phyloP scores from a whole-genome alignment of 139 green algal species.

The Chlorella sp. region DNA sequence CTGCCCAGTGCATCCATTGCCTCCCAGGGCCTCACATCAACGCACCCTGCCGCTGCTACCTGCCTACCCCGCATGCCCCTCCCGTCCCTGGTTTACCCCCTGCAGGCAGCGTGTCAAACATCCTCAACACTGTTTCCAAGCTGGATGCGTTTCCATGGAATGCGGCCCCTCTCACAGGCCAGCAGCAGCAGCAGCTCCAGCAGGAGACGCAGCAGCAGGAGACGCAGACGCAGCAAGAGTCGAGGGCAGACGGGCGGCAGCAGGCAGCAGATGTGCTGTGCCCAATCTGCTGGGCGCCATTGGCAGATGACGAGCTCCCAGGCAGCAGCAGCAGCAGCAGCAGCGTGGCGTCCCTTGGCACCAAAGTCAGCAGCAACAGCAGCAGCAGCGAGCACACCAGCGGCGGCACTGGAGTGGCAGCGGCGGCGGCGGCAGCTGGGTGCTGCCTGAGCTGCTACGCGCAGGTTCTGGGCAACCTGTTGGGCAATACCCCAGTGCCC shows the following conservation, averaged over 20 bases:
- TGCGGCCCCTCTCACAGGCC: background rate
- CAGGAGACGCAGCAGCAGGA: slow-evolving; percentile 1
- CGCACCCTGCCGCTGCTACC: background rate
- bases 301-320: slow-evolving; percentile 38
- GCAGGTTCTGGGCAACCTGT: slow-evolving; percentile 11
- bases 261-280: slow-evolving; percentile 6
- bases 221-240: slow-evolving; percentile 8
- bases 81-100: background rate
- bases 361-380: background rate
- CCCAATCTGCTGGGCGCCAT: slow-evolving; percentile 34
- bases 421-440: background rate
- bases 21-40: background rate
- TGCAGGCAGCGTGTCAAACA: slow-evolving; percentile 39
- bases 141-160: slow-evolving; percentile 37
- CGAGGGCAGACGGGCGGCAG: background rate
- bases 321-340: background rate
- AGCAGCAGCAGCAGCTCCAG: background rate
- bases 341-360: background rate
- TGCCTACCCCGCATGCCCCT: background rate
- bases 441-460: slow-evolving; percentile 34
- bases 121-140: slow-evolving; percentile 39
- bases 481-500: background rate
- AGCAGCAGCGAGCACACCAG: slow-evolving; percentile 20
- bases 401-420: background rate
- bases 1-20: background rate